These are phyloP conservation scores for Xylariaceae sp. DNA, from an alignment of 2,329 filamentous ascomycete species.

Conservation along the genomic window DNA sequence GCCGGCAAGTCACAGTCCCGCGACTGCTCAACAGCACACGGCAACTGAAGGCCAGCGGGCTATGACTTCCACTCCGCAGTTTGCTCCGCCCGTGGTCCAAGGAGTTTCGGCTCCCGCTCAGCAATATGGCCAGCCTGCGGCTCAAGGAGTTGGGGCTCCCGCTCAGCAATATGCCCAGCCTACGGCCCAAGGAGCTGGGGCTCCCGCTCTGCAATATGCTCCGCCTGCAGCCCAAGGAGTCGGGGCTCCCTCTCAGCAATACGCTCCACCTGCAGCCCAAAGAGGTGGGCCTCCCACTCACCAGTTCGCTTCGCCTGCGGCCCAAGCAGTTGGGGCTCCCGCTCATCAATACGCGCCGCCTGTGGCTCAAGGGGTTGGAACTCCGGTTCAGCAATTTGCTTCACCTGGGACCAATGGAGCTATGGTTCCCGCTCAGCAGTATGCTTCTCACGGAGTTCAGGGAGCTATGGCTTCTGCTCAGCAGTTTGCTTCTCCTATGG, in stretches of 20 bases:
- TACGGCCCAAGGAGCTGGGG: not conserved
- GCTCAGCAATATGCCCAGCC: not conserved
- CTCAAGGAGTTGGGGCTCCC: not conserved
- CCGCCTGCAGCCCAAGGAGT: too few species aligned
- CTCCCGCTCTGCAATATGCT: too few species aligned
- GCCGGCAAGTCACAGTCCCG: not conserved
- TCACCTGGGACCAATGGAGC: not conserved
- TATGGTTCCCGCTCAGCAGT: too few species aligned
- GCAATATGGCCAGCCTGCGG: not conserved
- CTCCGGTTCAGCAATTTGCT: not conserved
- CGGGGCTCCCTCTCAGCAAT: too few species aligned
- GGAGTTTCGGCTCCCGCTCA: not conserved
- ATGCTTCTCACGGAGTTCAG: too few species aligned
- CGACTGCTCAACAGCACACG: not conserved
- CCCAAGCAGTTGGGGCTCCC: too few species aligned
- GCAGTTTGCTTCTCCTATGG: not conserved
- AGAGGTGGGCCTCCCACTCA: too few species aligned
- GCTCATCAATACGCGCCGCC: too few species aligned
- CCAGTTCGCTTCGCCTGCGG: too few species aligned
- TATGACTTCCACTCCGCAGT: not conserved
- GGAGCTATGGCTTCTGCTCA: not conserved
- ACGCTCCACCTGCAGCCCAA: too few species aligned
- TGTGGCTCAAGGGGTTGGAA: too few species aligned
- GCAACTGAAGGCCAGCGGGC: slow-evolving; percentile 1
- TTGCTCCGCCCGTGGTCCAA: not conserved